Evolutionary conservation across 768 basidiomycete species (phyloP).

Genomic region (Mycena maculata): DNA sequence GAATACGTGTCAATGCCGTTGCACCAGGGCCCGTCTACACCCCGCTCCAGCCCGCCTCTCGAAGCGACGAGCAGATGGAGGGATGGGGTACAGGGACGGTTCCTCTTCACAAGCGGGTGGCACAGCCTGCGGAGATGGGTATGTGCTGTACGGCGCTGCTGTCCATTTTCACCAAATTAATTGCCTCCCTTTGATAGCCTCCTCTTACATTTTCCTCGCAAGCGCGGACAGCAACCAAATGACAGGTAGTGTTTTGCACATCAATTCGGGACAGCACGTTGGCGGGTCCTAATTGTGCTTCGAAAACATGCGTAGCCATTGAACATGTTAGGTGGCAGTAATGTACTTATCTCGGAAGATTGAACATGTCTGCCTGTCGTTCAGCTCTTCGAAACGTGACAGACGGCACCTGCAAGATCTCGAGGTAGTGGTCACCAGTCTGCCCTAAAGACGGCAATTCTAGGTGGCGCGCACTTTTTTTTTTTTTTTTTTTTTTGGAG

Average conservation of each 20-base stretch:
- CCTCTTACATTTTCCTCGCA: constrained; percentile 68
- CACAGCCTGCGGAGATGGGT: constrained; percentile 64
- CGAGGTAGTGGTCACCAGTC: no score
- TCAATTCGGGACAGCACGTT: constrained; percentile 40
- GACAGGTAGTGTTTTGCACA: constrained; percentile 52
- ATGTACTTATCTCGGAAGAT: no score
- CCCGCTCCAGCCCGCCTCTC: constrained; percentile 67
- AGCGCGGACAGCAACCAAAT: constrained; percentile 52
- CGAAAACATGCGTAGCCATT: no score
- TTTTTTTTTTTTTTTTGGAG: no score
- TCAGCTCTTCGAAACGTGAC: no score
- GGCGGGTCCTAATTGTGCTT: constrained; percentile 21
- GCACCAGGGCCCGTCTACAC: constrained; percentile 68
- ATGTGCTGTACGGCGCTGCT: no score
- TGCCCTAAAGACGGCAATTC: no score
- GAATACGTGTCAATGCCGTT: constrained; percentile 68
- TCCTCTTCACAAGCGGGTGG: constrained; percentile 61
- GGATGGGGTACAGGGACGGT: constrained; percentile 55
- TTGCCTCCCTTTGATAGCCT: constrained; percentile 21
- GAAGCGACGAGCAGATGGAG: constrained; percentile 67
- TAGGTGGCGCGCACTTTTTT: no score
- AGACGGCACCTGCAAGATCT: no score
- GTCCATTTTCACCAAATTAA: no score
- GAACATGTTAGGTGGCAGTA: no score
- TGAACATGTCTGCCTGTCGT: no score